Evolutionary conservation across 257 asterid genomes (phyloP).

Genomic region (Schizonepeta tenuifolia): DNA sequence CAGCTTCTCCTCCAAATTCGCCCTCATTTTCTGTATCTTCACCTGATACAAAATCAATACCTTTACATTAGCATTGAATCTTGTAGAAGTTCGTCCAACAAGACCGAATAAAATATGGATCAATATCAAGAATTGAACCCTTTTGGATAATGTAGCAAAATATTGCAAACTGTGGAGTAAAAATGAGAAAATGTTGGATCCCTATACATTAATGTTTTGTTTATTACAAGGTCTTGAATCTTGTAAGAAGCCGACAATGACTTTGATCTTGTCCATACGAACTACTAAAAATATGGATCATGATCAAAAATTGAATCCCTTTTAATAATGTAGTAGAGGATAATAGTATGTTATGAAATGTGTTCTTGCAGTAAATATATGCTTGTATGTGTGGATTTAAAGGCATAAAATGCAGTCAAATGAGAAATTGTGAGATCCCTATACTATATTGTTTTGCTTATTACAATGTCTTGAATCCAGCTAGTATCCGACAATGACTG

Average conservation of each 20-base stretch:
- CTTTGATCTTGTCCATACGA: neutral
- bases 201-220: neutral
- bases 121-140: neutral
- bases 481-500: neutral
- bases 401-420: neutral
- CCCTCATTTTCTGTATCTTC: slow-evolving; percentile 91
- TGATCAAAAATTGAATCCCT: neutral
- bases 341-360: neutral
- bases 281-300: slow-evolving; percentile 6
- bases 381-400: neutral
- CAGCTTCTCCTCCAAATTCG: slow-evolving; percentile 81
- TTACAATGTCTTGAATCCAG: neutral
- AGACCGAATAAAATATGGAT: slow-evolving; percentile 7
- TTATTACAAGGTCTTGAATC: slow-evolving; percentile 11
- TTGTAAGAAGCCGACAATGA: slow-evolving; percentile 1
- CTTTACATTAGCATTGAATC: neutral
- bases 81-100: slow-evolving; percentile 1
- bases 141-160: neutral
- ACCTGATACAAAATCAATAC: slow-evolving; percentile 49
- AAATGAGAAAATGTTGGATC: neutral
- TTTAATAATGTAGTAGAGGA: neutral
- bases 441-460: no score
- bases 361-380: neutral
- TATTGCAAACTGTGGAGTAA: neutral
- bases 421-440: neutral